These are phyloP conservation scores for Rhizopogon vinicolor DNA, from an alignment of 768 basidiomycete species.

Conservation along the genomic window DNA sequence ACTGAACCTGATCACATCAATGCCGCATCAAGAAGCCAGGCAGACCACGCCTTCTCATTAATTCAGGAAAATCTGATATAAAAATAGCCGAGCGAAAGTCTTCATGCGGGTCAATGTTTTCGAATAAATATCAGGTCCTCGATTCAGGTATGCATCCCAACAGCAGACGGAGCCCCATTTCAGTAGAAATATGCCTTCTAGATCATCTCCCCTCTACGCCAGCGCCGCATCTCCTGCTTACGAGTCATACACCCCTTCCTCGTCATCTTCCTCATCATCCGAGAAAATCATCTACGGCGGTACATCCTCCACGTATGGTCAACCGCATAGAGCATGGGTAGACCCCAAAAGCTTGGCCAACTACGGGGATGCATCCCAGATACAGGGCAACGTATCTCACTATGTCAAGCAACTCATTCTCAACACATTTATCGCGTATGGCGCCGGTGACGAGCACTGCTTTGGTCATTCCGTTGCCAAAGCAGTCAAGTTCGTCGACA, in stretches of 20 bases:
- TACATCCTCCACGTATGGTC: slow-evolving; percentile 6
- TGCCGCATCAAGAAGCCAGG: slow-evolving; percentile 23
- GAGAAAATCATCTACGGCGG: slow-evolving; percentile 18
- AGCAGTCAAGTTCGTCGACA: slow-evolving; percentile 55
- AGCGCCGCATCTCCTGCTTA: slow-evolving; percentile 23
- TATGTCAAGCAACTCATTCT: slow-evolving; percentile 62
- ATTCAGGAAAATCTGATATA: slow-evolving; percentile 1
- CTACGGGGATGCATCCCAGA: slow-evolving; percentile 48
- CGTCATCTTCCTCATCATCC: slow-evolving; percentile 21
- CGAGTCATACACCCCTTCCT: slow-evolving; percentile 17
- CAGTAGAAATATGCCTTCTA: slow-evolving; percentile 20
- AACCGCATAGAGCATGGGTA: slow-evolving; percentile 47
- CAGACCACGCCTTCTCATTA: slow-evolving; percentile 1
- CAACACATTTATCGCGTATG: slow-evolving; percentile 66
- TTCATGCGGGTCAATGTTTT: slow-evolving; percentile 10
- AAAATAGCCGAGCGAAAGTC: slow-evolving; percentile 22
- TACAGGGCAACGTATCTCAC: slow-evolving; percentile 59
- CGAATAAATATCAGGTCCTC: slow-evolving; percentile 22
- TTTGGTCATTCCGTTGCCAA: slow-evolving; percentile 63
- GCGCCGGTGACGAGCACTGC: slow-evolving; percentile 58
- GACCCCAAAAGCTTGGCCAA: slow-evolving; percentile 61
- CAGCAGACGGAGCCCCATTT: slow-evolving; percentile 1
- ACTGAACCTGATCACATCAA: slow-evolving; percentile 9
- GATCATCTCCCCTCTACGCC: slow-evolving; percentile 21
- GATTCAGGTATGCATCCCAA: background rate